A percentile compares a stretch with the other conserved stretches of the same genome.
Evolutionary conservation across 164 flowering plant genomes (phyloP).

Genomic region (Chimonanthus praecox): DNA sequence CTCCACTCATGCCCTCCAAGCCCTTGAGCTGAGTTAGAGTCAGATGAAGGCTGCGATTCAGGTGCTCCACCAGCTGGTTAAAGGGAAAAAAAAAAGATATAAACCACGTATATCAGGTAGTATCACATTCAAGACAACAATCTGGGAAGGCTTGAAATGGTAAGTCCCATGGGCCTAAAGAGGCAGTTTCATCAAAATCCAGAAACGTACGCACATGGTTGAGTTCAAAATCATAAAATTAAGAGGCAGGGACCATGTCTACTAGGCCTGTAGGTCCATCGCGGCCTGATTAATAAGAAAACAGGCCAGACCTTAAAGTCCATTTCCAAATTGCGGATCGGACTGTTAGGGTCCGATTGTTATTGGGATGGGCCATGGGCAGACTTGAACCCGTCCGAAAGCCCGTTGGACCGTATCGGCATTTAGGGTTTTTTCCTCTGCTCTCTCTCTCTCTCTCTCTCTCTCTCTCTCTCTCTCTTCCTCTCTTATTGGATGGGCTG

Average conservation of each 20-base stretch:
- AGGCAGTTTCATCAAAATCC: background rate
- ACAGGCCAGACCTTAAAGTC: no score
- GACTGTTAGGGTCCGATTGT: no score
- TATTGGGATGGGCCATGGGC: no score
- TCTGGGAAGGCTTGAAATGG: background rate
- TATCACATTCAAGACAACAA: background rate
- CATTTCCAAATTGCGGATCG: no score
- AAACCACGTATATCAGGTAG: background rate
- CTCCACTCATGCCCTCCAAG: constrained; percentile 13
- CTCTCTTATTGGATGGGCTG: no score
- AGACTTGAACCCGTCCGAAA: no score
- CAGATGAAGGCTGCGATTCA: constrained; percentile 3
- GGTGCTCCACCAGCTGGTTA: constrained; percentile 8
- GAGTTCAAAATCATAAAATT: background rate
- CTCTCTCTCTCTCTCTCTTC: no score
- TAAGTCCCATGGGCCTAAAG: background rate
- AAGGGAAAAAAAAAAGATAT: background rate
- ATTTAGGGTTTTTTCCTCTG: no score
- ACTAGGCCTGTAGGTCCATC: no score
- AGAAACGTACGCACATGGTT: background rate
- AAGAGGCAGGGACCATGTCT: background rate
- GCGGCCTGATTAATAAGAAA: no score
- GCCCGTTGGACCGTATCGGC: no score
- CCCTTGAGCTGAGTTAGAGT: constrained; percentile 19
- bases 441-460: no score